Conservation (phyloP, 1,284 basidiomycete genomes). For the Apiotrichum gracile region DNA sequence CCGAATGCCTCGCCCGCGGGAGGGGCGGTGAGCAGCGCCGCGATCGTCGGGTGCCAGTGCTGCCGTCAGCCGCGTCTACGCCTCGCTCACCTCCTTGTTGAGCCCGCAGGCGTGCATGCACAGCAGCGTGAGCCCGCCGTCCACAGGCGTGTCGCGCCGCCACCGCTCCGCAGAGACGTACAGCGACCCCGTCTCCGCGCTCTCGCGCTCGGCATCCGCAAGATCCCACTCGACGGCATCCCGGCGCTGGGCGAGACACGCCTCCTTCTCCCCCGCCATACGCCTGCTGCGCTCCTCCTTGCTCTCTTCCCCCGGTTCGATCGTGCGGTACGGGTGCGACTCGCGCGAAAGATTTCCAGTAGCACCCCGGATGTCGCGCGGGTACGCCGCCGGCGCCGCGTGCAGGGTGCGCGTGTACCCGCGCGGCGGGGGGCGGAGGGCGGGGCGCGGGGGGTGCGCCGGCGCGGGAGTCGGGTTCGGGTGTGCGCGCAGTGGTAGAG, state of each 20-base stretch:
- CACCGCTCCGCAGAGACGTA: slow-evolving; percentile 27
- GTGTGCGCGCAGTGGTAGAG: slow-evolving; percentile 4
- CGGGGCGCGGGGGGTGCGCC: slow-evolving; percentile 1
- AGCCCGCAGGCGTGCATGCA: slow-evolving; percentile 75
- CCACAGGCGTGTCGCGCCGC: slow-evolving; percentile 15
- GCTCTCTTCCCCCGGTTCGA: slow-evolving; percentile 6
- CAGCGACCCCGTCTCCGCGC: slow-evolving; percentile 44
- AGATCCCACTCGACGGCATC: slow-evolving; percentile 10
- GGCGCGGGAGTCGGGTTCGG: slow-evolving; percentile 1
- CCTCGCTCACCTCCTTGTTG: slow-evolving; percentile 71
- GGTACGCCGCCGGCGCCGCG: slow-evolving; percentile 64
- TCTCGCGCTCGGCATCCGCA: background rate
- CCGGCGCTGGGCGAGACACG: background rate
- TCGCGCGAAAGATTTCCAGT: slow-evolving; percentile 11
- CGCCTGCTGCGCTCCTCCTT: slow-evolving; percentile 35
- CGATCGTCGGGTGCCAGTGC: slow-evolving; percentile 60
- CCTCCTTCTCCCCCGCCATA: slow-evolving; percentile 8
- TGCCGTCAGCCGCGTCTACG: no score
- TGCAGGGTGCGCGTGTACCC: slow-evolving; percentile 58
- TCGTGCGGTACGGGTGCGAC: slow-evolving; percentile 17
- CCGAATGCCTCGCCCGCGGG: no score
- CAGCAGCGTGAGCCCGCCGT: slow-evolving; percentile 59
- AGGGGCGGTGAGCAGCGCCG: slow-evolving; percentile 49
- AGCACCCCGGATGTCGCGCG: slow-evolving; percentile 49
- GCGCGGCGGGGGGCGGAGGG: slow-evolving; percentile 28